Base-by-base conservation (phyloP, 129 eudicot species). In the Saposhnikovia divaricata region DNA sequence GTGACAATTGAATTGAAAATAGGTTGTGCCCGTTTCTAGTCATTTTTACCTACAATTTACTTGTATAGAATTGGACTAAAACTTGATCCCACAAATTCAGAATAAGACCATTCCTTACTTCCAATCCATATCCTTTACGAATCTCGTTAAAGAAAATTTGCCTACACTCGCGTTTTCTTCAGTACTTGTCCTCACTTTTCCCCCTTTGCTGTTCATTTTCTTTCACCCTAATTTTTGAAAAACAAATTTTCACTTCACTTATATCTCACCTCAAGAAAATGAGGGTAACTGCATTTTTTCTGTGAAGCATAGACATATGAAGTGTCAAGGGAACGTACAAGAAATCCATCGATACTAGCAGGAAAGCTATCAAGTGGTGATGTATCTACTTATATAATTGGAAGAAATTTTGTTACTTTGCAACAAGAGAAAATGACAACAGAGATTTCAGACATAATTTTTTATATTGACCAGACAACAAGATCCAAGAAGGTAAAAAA, bases 381-480 rank as follows among this genome's bases (percentile, higher is more conserved):
- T 12, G 15, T 48, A 48, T 48, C 55, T 3, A 48, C 19, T 48
- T 70, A 13, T 37, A 15, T 15, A 69, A 37, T 31, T 34, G 0
- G 74, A 37, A 40, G n/a, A 40, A 9, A 21, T 4, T 72, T 34
- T 37, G 16, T 34, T 15, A 37, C 74, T 37, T 34, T 34, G 42
- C 74, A 69, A 16, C 39, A 34, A 34, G 23, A 19, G 44, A 40
- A 39, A 39, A 71, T 23, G 43, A 40, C 19, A 31, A 68, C 8
- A 38, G 21, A 39, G 12, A 18, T 37, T 38, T 72, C 14, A 40
- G 40, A 40, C 23, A 21, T 72, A 19, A 18, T 73, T 28, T 72
- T 74, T 74, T 55, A n/a, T 74, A 11, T 9, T 74, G 77, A 74
- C 40, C n/a, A 45, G 77, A 74, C 77, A 74, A 42, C 57, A 72